A percentile compares a stretch with the other conserved stretches of the same genome.
phyloP scores from a whole-genome alignment of 768 basidiomycete species.

The Tylopilus vinaceipallidus region DNA sequence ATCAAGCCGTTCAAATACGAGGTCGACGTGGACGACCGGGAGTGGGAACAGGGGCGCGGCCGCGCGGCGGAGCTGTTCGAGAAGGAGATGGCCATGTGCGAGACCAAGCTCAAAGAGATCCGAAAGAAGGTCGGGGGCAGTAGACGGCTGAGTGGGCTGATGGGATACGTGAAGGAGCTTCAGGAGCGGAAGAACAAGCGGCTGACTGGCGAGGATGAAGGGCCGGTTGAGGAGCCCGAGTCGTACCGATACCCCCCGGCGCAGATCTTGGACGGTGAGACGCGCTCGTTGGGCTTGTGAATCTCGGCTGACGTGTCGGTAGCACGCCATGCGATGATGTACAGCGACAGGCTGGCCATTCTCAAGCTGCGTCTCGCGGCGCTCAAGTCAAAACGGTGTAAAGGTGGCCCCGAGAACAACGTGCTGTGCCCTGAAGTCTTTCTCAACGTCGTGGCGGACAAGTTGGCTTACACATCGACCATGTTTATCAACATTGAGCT shows the following conservation, averaged over 20 bases:
- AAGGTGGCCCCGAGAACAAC: constrained; percentile 82
- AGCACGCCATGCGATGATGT: constrained; percentile 93
- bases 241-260: constrained; percentile 90
- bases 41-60: constrained; percentile 87
- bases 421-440: constrained; percentile 95
- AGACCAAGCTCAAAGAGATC: constrained; percentile 84
- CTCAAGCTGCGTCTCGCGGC: constrained; percentile 85
- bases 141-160: constrained; percentile 70
- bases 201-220: constrained; percentile 41
- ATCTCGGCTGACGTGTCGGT: constrained; percentile 9
- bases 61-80: constrained; percentile 78
- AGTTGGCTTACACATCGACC: constrained; percentile 91
- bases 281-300: background rate
- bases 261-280: constrained; percentile 87
- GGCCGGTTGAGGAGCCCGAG: constrained; percentile 48
- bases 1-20: constrained; percentile 99
- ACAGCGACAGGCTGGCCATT: constrained; percentile 75
- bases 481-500: constrained; percentile 99
- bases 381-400: constrained; percentile 86
- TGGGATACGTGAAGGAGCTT: constrained; percentile 76
- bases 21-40: constrained; percentile 87
- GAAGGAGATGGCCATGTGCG: constrained; percentile 81
- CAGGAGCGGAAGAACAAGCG: constrained; percentile 67
- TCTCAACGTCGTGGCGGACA: constrained; percentile 94
- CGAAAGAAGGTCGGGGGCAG: constrained; percentile 85